Conservation (phyloP, 345 rosid species). For the Heritiera littoralis region DNA sequence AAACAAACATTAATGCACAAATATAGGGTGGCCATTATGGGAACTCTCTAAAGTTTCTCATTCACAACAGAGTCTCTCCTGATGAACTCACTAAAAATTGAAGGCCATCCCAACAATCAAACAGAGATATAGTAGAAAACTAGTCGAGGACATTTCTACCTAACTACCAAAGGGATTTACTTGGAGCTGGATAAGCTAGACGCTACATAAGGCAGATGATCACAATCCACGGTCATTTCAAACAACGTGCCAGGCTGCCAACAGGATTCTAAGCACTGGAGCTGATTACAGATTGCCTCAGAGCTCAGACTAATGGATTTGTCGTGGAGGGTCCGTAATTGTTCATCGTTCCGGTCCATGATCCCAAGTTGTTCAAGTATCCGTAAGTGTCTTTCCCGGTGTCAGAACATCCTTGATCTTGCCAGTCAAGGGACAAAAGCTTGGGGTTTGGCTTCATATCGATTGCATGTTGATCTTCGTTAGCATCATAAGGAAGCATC, state of each 20-base stretch:
- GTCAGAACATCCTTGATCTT: constrained; percentile 59
- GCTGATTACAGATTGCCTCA: constrained; percentile 18
- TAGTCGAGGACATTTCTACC: not conserved
- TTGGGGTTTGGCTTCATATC: constrained; percentile 64
- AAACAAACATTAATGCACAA: not conserved
- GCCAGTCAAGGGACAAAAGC: constrained; percentile 64
- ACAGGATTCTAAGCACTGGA: not conserved
- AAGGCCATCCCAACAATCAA: not conserved
- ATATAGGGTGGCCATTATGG: not conserved
- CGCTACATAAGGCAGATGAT: not conserved
- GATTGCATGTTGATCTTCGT: constrained; percentile 30
- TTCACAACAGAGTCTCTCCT: not conserved
- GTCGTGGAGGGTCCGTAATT: constrained; percentile 49
- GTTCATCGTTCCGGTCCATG: constrained; percentile 61
- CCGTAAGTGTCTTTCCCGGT: constrained; percentile 50
- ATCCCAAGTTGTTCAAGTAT: constrained; percentile 45
- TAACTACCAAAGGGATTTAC: not conserved
- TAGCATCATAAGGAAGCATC: constrained; percentile 52
- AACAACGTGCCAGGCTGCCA: not conserved
- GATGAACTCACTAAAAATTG: not conserved
- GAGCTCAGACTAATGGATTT: constrained; percentile 40
- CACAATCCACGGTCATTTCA: not conserved
- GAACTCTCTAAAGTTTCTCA: not conserved
- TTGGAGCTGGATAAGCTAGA: not conserved
- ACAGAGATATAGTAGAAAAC: not conserved